Base-by-base conservation (phyloP, 352 stramenopile genomes). In the Phytophthora agathidicida region DNA sequence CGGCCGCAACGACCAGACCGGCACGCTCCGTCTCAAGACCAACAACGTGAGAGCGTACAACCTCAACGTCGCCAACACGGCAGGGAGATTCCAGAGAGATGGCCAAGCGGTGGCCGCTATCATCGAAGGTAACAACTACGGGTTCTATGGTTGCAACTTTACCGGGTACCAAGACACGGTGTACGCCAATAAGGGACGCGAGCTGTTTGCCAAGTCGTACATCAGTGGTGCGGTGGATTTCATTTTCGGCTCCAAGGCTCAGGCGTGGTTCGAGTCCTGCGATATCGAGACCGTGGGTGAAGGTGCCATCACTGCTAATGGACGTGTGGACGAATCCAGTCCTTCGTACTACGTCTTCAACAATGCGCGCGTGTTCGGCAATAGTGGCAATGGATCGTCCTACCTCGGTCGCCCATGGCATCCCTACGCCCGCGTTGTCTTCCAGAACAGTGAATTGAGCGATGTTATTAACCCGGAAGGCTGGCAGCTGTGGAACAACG, bases 91-190 rank as follows among this genome's bases (percentile, higher is more conserved):
- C 20, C 9, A 43, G 22, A 43, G 43, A 16, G 23, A 43, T 13
- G 47, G 47, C 3, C 51, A 60, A n/a, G 51, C 51, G 8, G 41
- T 60, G 14, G 51, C 39, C 13, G 35, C 41, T 4, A 52, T 33
- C 19, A 35, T 60, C 24, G 51, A 60, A 32, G 51, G 39, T 7
- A 45, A 41, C 22, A 46, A 60, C 32, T 46, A 38, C 32, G 39
- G 51, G 2, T 60, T 60, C 41, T 60, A 60, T 20, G 51, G 22
- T 9, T 60, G 51, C 39, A 51, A 60, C 19, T 45, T 60, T n/a
- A 60, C 23, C 6, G 31, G 51, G 2, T 48, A 62, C 24, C 53
- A 62, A 32, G 53, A 62, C 43, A 62, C 53, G 5, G 28, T 62
- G 20, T 62, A 38, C 28, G 33, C 53, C 13, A 54, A 54, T 9